Base-by-base conservation (phyloP, 192 early-diverging fungal species). In the Thamnidium elegans region DNA sequence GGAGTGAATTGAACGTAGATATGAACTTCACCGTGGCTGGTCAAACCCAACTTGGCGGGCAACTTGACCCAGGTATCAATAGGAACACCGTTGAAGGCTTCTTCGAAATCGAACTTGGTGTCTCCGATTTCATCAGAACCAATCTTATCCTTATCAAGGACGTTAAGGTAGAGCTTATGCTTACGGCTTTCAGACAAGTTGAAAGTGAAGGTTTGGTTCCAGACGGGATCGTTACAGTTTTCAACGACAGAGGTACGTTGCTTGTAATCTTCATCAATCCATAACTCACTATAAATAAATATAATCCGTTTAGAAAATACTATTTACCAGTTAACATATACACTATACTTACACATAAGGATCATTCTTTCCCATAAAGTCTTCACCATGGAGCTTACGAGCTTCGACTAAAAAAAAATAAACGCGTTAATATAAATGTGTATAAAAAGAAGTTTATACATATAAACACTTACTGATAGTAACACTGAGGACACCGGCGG, bases 81-180 rank as follows among this genome's bases (percentile, higher is more conserved):
- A n/a, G 55, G 67, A 3, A 48, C 20, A 10, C 69, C 72, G 11
- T 17, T 45, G 30, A 70, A 66, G 23, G 69, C 61, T 5, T 70
- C 64, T 6, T 26, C 26, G 21, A 79, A 66, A 0, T 71, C 43
- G 45, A 71, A 50, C 4, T 53, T 66, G 17, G 62, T 52, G 11
- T 76, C 63, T 7, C 74, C 74, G 52, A 80, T 69, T 64, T 72
- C 67, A 19, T 75, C 74, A 17, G 67, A 55, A 6, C 69, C 59
- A 55, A 80, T 62, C 4, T 60, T 63, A 52, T 77, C 74, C 42
- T 58, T 63, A 46, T 79, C 78, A 20, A 69, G 42, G 6, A 66
- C 78, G 55, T 73, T 67, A 20, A 79, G 20, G 20, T 79, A 67
- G 13, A 79, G 65, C 30, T 73, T 76, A 42, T 71, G 61, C 3